These are phyloP conservation scores for Basidiobolus meristosporus DNA, from an alignment of 371 early-diverging fungal species.

Conservation along the genomic window DNA sequence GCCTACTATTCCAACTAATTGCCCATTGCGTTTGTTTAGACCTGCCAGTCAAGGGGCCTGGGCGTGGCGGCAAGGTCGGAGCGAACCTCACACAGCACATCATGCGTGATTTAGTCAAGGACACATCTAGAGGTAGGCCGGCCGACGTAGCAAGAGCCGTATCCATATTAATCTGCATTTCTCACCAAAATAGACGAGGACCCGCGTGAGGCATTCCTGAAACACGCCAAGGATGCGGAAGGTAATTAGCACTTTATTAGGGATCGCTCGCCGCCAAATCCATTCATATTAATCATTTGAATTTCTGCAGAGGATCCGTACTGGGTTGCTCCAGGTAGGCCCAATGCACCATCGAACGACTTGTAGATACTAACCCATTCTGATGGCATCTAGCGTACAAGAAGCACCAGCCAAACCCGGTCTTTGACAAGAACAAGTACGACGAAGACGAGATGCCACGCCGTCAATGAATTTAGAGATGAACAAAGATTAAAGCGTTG, in stretches of 20 bases:
- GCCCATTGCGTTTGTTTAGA: conserved; percentile 12
- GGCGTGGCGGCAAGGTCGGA: conserved; percentile 66
- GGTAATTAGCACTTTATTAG: conserved; percentile 6
- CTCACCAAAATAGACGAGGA: conserved; percentile 48
- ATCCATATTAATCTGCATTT: neutral
- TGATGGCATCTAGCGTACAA: conserved; percentile 40
- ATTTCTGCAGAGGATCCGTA: conserved; percentile 35
- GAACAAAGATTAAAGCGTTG: neutral
- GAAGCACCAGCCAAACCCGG: conserved; percentile 57
- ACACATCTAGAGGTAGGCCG: conserved; percentile 38
- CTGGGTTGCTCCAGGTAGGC: conserved; percentile 55
- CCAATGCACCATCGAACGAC: neutral
- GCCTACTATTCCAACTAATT: neutral
- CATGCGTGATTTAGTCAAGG: conserved; percentile 63
- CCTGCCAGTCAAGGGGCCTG: conserved; percentile 61
- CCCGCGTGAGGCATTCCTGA: conserved; percentile 85
- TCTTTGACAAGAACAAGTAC: conserved; percentile 43
- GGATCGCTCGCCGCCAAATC: neutral
- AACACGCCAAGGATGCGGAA: conserved; percentile 67
- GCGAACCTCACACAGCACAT: conserved; percentile 66
- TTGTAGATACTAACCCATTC: neutral
- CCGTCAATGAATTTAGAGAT: conserved; percentile 7
- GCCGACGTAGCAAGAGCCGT: no score
- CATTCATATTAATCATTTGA: no score
- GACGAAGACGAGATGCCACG: conserved; percentile 38